Evolutionary conservation across 2,329 filamentous ascomycete genomes (phyloP), one percentile per base, ranked within the genome.

Genomic region (Fusarium sp.): DNA sequence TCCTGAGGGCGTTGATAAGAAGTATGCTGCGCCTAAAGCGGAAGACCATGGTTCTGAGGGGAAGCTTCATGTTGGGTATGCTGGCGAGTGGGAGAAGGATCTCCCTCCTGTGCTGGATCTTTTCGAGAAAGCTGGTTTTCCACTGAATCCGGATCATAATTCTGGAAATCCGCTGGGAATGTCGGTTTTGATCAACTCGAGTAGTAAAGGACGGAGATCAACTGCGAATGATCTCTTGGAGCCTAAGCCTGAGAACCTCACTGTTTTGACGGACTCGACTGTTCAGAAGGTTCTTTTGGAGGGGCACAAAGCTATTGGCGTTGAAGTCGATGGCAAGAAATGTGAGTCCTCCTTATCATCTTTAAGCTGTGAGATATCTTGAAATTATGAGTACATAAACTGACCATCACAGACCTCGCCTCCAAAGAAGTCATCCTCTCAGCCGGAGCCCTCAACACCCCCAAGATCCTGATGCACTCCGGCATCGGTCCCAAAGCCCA

Each of bases 121-220:
- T 12, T 87, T 88, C 45, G 83, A 87, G 65, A 78, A 87, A 42
- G 82, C 84, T 30, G 88, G 88, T 0, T 82, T 86, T 41, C 80
- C 84, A 1, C 70, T 85, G 24, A 90, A 90, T 68, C 82, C 83
- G 0, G 89, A 91, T 70, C 84, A 88, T 44, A 91, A 91, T 70
- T 87, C 85, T 13, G 89, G 89, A 0, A 84, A 91, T 74, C 88
- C 88, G 0, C 82, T 90, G 36, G 90, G 90, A 8, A 85, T 91
- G 80, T 84, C 84, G 3, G 79, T 87, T 48, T 75, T 84, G 22
- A 85, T 88, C 70, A 87, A 85, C 52, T 88, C 88, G 17, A 82
- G 85, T n/a, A 76, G 82, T 32, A 81, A 85, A 13, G 88, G 88
- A 2, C 56, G 83, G 14, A 82, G 88, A 24, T 85, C 84, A 0